Percentiles rank a stretch among this genome's conserved stretches.
Conservation (phyloP, 768 basidiomycete genomes). For the Neoboletus brunneissimus region DNA sequence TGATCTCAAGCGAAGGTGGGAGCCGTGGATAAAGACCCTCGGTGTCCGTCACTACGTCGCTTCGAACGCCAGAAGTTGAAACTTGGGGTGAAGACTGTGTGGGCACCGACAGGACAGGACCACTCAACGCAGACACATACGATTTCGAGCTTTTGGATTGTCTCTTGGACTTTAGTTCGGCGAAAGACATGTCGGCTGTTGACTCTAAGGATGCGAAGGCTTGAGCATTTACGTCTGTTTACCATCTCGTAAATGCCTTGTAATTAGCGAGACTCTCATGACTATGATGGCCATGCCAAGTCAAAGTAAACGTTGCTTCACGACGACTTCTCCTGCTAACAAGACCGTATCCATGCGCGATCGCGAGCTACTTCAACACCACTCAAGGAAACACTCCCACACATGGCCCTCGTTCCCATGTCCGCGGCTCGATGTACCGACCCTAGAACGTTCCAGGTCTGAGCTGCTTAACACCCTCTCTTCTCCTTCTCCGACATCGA, state of each 20-base stretch:
- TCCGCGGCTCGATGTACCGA: not conserved
- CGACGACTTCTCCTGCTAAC: no score
- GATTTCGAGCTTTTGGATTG: constrained; percentile 33
- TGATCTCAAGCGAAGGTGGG: constrained; percentile 43
- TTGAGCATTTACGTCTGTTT: constrained; percentile 12
- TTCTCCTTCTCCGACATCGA: not conserved
- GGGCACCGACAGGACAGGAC: constrained; percentile 19
- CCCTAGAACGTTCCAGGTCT: not conserved
- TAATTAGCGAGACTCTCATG: no score
- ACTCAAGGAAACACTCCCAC: not conserved
- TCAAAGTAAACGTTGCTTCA: no score
- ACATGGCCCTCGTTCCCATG: not conserved
- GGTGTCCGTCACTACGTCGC: constrained; percentile 4
- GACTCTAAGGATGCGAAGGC: not conserved
- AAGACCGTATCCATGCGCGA: no score
- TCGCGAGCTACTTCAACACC: no score
- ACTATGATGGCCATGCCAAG: no score
- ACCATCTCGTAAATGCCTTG: not conserved
- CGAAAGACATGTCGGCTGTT: constrained; percentile 33
- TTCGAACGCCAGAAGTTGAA: constrained; percentile 1
- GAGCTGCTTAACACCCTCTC: not conserved
- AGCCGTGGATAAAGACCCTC: constrained; percentile 27
- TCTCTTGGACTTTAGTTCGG: constrained; percentile 30
- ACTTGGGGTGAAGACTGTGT: constrained; percentile 26
- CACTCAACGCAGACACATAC: constrained; percentile 34